Base-by-base conservation (phyloP, 164 flowering plant genomes). In the Amborella trichopoda region DNA sequence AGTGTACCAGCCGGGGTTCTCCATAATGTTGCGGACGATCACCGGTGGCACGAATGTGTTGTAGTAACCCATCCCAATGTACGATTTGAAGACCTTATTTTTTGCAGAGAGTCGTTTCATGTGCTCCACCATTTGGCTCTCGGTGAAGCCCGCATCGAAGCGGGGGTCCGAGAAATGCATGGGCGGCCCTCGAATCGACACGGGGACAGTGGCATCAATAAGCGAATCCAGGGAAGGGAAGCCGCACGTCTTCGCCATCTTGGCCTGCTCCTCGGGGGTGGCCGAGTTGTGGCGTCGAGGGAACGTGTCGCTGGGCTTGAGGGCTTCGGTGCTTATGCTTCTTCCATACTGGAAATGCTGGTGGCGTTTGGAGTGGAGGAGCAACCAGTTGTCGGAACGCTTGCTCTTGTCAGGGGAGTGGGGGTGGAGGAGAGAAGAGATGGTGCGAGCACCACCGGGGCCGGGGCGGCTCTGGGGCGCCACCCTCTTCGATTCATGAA, bases 1-100 rank as follows among this genome's bases (percentile, higher is more conserved):
- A 13, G 99, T 93, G 37, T 88, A 93, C 99, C 96, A 93, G 38
- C 76, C 96, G 0, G 99, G 99, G 55, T 93, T 93, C 60, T 93
- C 99, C 90, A 88, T 70, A n/a, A 93, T 73, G 45, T 93, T 93
- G 54, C 99, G 68, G 68, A 88, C 58, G 41, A 93, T 83, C 28
- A 88, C 96, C 19, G 76, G 69, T 0, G 99, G 99, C 11, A 84
- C 99, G 42, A 25, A 60, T 2, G 99, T 93, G 49, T 79, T 72
- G 49, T 93, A 84, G 54, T 93, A 93, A 1, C 99, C 99, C 99
- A 93, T 93, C 30, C 99, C 99, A 37, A 93, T 84, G 58, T 43
- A 87, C 0, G 91, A 80, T 65, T 93, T 93, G 48, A 71, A 82
- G 39, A 82, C 67, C 75, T 78, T 82, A 32, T 93, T 93, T 58